phyloP scores from a whole-genome alignment of 345 rosid species.

The Lagerstroemia speciosa region DNA sequence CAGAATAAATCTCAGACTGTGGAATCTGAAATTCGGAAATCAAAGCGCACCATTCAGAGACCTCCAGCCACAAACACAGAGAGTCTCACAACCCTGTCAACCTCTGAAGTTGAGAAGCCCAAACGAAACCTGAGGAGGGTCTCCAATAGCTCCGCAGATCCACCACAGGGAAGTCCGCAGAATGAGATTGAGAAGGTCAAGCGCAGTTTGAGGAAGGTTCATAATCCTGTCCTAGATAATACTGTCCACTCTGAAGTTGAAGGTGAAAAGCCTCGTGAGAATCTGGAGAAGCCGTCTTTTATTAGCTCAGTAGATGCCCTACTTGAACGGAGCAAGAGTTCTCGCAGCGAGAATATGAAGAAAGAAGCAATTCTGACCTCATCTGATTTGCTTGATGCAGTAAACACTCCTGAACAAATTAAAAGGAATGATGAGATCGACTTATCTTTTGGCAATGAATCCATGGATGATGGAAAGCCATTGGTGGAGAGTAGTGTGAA shows the following conservation, averaged over 20 bases:
- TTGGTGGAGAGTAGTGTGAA: slow-evolving; percentile 21
- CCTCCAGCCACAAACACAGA: slow-evolving; percentile 48
- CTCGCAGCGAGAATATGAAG: slow-evolving; percentile 27
- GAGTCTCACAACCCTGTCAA: slow-evolving; percentile 24
- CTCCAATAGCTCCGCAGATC: slow-evolving; percentile 46
- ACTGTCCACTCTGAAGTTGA: slow-evolving; percentile 47
- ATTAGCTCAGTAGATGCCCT: slow-evolving; percentile 17
- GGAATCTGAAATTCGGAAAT: slow-evolving; percentile 50
- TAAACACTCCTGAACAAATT: slow-evolving; percentile 23
- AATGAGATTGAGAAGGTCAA: slow-evolving; percentile 87
- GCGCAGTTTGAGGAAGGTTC: slow-evolving; percentile 82
- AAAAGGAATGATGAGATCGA: slow-evolving; percentile 31
- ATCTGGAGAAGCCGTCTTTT: slow-evolving; percentile 34
- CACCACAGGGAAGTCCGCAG: slow-evolving; percentile 61
- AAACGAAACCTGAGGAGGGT: slow-evolving; percentile 57
- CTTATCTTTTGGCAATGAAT: slow-evolving; percentile 22
- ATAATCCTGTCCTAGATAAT: slow-evolving; percentile 54
- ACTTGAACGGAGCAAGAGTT: slow-evolving; percentile 19
- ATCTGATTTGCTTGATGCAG: slow-evolving; percentile 14
- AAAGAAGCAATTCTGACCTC: slow-evolving; percentile 13
- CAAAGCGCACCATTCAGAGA: slow-evolving; percentile 56
- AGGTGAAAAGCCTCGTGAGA: slow-evolving; percentile 22
- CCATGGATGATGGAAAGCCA: slow-evolving; percentile 27
- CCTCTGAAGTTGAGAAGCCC: slow-evolving; percentile 59
- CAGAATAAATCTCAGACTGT: slow-evolving; percentile 44